A percentile compares a stretch with the other conserved stretches of the same genome.
Evolutionary conservation across 2,329 filamentous ascomycete genomes (phyloP).

Genomic region (Orbilia oligospora): DNA sequence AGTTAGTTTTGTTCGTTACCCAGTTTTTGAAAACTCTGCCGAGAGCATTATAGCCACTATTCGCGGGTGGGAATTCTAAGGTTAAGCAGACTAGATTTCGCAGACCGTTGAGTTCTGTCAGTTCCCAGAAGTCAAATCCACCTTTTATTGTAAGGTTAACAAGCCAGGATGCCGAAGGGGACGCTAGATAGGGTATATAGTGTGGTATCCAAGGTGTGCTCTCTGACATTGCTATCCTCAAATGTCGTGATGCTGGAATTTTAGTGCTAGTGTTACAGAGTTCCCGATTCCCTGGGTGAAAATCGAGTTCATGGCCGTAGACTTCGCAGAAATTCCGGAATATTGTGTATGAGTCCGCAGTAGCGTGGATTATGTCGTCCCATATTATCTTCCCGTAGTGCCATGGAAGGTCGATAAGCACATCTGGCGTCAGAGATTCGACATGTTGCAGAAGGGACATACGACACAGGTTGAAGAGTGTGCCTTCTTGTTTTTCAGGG

Average conservation of each 20-base stretch:
- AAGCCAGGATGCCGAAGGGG: constrained; percentile 34
- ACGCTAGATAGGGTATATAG: constrained; percentile 41
- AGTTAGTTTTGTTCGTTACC: constrained; percentile 48
- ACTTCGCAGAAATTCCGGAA: constrained; percentile 59
- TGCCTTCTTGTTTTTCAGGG: constrained; percentile 35
- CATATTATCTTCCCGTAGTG: constrained; percentile 52
- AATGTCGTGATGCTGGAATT: constrained; percentile 30
- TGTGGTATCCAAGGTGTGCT: constrained; percentile 38
- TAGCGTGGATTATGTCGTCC: constrained; percentile 51
- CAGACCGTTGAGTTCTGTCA: constrained; percentile 34
- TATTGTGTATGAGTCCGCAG: constrained; percentile 46
- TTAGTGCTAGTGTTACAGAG: constrained; percentile 9
- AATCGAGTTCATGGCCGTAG: constrained; percentile 54
- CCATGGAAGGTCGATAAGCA: constrained; percentile 42
- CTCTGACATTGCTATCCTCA: constrained; percentile 44
- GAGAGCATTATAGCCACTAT: constrained; percentile 3
- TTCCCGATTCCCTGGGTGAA: constrained; percentile 49
- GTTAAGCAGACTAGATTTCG: constrained; percentile 45
- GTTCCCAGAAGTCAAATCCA: constrained; percentile 48
- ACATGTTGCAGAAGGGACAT: constrained; percentile 43
- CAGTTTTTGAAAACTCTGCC: constrained; percentile 53
- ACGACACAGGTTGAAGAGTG: constrained; percentile 54
- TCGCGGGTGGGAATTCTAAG: constrained; percentile 21
- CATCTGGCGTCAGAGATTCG: constrained; percentile 55
- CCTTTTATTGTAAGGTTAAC: constrained; percentile 43